phyloP scores from a whole-genome alignment of 768 basidiomycete species.

The Galerina marginata region DNA sequence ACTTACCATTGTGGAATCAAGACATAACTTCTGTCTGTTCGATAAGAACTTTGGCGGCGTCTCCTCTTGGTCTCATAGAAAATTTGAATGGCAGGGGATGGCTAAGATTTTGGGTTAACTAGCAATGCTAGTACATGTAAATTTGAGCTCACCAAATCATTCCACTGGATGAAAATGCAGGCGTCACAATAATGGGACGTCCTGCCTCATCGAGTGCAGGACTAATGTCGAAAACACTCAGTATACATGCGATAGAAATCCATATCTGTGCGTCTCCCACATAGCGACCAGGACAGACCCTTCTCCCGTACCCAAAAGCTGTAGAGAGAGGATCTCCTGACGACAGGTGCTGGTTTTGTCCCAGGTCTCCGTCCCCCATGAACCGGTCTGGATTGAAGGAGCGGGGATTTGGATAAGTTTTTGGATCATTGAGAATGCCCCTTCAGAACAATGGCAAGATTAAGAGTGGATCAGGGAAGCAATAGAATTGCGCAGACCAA shows the following conservation, averaged over 20 bases:
- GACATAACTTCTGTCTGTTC: slow-evolving; percentile 33
- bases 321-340: slow-evolving; percentile 39
- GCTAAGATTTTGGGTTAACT: slow-evolving; percentile 17
- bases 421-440: slow-evolving; percentile 56
- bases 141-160: slow-evolving; percentile 43
- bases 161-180: slow-evolving; percentile 43
- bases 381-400: slow-evolving; percentile 58
- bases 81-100: slow-evolving; percentile 41
- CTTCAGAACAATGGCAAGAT: slow-evolving; percentile 29
- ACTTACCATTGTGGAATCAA: slow-evolving; percentile 8
- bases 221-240: slow-evolving; percentile 45
- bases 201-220: slow-evolving; percentile 44
- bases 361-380: slow-evolving; percentile 30
- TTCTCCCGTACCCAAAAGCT: slow-evolving; percentile 49
- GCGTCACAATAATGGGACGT: slow-evolving; percentile 30
- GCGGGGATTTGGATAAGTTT: slow-evolving; percentile 49
- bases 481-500: slow-evolving; percentile 44
- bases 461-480: slow-evolving; percentile 36
- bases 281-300: slow-evolving; percentile 54
- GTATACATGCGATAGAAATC: slow-evolving; percentile 50
- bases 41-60: slow-evolving; percentile 31
- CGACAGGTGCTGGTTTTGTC: slow-evolving; percentile 33
- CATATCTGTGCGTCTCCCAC: slow-evolving; percentile 51
- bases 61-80: slow-evolving; percentile 36
- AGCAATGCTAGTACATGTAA: background rate